These are phyloP conservation scores for Aspergillus cavernicola DNA, from an alignment of 495 filamentous ascomycete genomes.

Conservation along the genomic window DNA sequence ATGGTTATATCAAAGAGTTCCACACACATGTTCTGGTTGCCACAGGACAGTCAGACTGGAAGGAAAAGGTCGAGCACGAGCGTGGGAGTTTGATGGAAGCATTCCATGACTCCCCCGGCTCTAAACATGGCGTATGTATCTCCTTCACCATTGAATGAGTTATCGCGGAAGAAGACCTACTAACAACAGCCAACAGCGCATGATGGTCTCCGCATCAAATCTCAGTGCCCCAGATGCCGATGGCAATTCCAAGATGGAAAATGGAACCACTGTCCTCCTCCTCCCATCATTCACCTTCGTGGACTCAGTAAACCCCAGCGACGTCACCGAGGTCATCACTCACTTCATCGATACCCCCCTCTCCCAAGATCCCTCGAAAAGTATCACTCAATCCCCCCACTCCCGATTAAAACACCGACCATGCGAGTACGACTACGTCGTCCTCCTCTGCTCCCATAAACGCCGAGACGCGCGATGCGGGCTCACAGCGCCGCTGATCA, in stretches of 20 bases:
- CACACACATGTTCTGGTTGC: constrained; percentile 84
- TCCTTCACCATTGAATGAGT: no score
- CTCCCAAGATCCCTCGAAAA: constrained; percentile 44
- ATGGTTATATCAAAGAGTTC: constrained; percentile 82
- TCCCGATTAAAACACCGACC: constrained; percentile 49
- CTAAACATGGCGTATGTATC: constrained; percentile 66
- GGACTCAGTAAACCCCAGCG: constrained; percentile 68
- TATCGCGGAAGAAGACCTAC: background rate
- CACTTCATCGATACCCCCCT: constrained; percentile 63
- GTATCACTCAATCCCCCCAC: constrained; percentile 13
- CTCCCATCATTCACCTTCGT: constrained; percentile 83
- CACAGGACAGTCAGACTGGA: constrained; percentile 92
- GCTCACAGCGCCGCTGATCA: constrained; percentile 81
- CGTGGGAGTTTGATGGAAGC: constrained; percentile 91
- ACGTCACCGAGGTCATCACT: constrained; percentile 64
- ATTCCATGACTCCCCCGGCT: constrained; percentile 55
- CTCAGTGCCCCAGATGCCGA: constrained; percentile 58
- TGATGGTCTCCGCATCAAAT: constrained; percentile 93
- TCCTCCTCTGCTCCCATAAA: constrained; percentile 91
- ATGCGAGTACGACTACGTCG: constrained; percentile 75
- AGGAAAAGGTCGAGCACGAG: constrained; percentile 77
- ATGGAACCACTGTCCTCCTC: constrained; percentile 73
- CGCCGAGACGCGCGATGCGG: constrained; percentile 93
- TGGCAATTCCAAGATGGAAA: constrained; percentile 31
- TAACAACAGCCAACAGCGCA: constrained; percentile 49